Evolutionary conservation across 176 grass and related monocot species (phyloP).

Genomic region (Bolboschoenus planiculmis): DNA sequence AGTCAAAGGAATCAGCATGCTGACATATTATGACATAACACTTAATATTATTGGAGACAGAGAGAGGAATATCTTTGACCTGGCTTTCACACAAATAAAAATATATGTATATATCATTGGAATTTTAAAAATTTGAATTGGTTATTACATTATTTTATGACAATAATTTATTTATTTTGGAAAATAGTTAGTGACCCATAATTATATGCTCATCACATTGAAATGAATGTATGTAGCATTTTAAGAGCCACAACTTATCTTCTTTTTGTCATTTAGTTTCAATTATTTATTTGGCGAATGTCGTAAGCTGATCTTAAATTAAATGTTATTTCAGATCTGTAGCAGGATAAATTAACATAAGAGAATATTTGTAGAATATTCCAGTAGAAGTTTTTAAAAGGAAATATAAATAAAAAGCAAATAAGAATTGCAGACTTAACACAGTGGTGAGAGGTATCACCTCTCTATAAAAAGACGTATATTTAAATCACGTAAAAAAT

Average conservation of each 20-base stretch:
- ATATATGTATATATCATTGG: background rate
- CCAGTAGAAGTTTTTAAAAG: too few species aligned
- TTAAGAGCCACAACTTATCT: background rate
- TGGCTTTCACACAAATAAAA: background rate
- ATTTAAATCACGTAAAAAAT: too few species aligned
- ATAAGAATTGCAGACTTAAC: too few species aligned
- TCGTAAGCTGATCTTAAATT: background rate
- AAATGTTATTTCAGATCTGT: too few species aligned
- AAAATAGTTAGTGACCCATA: background rate
- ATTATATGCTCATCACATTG: background rate
- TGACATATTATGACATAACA: background rate
- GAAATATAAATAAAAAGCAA: too few species aligned
- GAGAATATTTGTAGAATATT: too few species aligned
- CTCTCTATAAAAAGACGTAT: too few species aligned
- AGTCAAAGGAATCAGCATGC: background rate
- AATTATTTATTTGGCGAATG: background rate
- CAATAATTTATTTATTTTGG: background rate
- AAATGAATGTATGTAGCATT: background rate
- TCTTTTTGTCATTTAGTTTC: background rate
- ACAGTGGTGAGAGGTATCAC: too few species aligned
- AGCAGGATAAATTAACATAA: too few species aligned
- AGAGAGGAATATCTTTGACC: background rate
- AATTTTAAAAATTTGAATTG: background rate
- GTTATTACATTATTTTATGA: background rate
- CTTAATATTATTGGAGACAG: background rate